Conservation (phyloP, 1,139 yeast species). For the Blastobotrys buckinghamii region DNA sequence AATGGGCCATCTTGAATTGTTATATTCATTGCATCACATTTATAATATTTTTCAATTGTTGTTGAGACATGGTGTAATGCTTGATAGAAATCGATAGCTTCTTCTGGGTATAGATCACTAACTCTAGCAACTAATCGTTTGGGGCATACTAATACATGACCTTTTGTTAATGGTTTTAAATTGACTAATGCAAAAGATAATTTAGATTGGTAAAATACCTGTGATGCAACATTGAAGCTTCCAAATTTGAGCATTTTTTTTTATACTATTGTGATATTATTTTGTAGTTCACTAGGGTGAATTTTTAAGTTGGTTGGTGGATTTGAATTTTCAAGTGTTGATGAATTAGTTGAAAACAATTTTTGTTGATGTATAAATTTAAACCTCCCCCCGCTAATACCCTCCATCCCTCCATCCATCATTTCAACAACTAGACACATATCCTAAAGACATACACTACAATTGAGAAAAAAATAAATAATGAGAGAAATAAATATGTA, state of each 20-base stretch:
- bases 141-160: conserved; percentile 87
- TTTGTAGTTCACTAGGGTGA: no score
- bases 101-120: conserved; percentile 62
- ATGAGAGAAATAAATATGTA: no score
- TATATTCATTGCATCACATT: conserved; percentile 77
- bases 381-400: no score
- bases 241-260: conserved; percentile 26
- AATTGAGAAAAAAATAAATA: no score
- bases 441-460: no score
- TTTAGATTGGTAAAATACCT: conserved; percentile 40
- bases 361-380: no score
- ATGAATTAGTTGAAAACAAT: no score
- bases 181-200: conserved; percentile 76
- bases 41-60: conserved; percentile 57
- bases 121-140: conserved; percentile 57
- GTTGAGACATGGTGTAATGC: conserved; percentile 67
- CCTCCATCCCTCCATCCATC: no score
- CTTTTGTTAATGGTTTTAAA: conserved; percentile 83
- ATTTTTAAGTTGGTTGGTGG: no score
- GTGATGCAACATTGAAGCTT: conserved; percentile 51
- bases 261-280: no score
- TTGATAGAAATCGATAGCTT: conserved; percentile 68
- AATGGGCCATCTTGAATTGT: conserved; percentile 96
- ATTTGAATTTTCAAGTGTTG: no score
- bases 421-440: no score